Percentiles rank a stretch among this genome's conserved stretches.
These are phyloP conservation scores for Ascochyta pisi DNA, from an alignment of 2,329 filamentous ascomycete genomes.

Conservation along the genomic window DNA sequence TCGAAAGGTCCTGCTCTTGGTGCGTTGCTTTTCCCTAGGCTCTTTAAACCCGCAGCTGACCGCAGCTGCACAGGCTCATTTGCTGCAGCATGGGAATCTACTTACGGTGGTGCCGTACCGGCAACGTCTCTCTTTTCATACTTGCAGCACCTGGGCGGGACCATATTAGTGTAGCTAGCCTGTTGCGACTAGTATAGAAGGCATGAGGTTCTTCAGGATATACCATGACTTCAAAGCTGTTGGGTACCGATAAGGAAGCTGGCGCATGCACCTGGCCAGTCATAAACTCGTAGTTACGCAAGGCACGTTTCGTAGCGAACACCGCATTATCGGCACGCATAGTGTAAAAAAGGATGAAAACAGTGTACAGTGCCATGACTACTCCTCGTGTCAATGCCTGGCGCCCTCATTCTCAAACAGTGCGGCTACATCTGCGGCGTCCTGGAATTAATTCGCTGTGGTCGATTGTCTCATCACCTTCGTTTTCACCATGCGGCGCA, in stretches of 20 bases:
- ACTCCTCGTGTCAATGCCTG: background rate
- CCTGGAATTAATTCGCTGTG: background rate
- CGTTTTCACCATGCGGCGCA: slow-evolving; percentile 1
- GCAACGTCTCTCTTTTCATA: slow-evolving; percentile 51
- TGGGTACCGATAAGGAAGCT: background rate
- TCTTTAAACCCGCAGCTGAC: background rate
- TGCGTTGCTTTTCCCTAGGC: slow-evolving; percentile 8
- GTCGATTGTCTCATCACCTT: background rate
- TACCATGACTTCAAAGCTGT: background rate
- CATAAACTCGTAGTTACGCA: background rate
- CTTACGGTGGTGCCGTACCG: slow-evolving; percentile 49
- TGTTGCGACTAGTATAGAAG: background rate
- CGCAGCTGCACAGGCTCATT: slow-evolving; percentile 31
- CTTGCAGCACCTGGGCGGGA: slow-evolving; percentile 53
- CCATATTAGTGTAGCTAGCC: slow-evolving; percentile 10
- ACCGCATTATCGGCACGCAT: background rate
- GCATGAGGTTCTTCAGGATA: background rate
- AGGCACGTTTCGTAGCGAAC: background rate
- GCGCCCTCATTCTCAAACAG: background rate
- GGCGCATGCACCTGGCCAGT: background rate
- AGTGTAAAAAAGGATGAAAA: background rate
- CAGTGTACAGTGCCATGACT: background rate
- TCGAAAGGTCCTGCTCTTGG: slow-evolving; percentile 37
- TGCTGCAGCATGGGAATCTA: slow-evolving; percentile 50
- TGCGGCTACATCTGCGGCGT: background rate